Evolutionary conservation across 345 rosid species (phyloP).

Genomic region (Eucalyptus regnans): DNA sequence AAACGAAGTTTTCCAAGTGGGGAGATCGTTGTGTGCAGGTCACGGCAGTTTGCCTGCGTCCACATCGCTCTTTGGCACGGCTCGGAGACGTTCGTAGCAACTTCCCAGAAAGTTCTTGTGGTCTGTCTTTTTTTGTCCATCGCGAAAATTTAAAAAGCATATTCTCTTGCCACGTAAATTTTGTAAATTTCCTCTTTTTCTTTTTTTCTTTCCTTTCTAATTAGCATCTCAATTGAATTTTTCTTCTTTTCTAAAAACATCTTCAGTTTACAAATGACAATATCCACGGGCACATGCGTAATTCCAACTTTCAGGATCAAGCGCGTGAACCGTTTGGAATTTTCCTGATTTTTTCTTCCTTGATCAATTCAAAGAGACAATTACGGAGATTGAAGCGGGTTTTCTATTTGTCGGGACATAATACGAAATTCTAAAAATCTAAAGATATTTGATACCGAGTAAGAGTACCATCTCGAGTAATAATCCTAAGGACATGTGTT

Average conservation of each 20-base stretch:
- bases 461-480: no score
- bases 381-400: neutral
- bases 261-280: neutral
- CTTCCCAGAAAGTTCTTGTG: neutral
- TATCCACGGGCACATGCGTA: fast-evolving
- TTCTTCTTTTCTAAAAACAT: neutral
- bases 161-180: neutral
- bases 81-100: neutral
- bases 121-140: neutral
- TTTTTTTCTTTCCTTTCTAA: neutral
- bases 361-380: no score
- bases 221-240: neutral
- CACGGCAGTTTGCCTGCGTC: neutral
- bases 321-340: no score
- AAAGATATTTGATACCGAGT: neutral
- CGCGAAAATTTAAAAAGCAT: neutral
- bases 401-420: neutral
- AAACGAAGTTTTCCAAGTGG: neutral
- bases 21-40: neutral
- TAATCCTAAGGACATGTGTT: no score
- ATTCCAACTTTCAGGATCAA: neutral
- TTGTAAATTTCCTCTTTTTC: neutral
- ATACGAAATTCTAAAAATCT: neutral
- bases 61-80: neutral
- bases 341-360: neutral